Percentiles rank a stretch among this genome's conserved stretches.
Evolutionary conservation across 768 basidiomycete genomes (phyloP).

Genomic region (Sutorius australiensis): DNA sequence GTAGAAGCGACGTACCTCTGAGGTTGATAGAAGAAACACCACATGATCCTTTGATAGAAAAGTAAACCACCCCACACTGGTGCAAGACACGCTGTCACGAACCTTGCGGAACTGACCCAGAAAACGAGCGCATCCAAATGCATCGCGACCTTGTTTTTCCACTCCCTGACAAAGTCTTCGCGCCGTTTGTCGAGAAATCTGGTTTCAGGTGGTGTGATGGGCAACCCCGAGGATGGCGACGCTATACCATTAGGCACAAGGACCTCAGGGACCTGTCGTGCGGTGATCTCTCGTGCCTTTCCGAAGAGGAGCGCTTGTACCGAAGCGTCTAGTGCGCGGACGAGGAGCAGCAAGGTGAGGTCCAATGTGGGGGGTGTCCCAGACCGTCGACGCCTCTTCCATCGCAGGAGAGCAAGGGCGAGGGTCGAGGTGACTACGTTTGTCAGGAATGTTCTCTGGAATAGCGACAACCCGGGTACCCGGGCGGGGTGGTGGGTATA

Average conservation of each 20-base stretch:
- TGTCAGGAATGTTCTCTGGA: slow-evolving; percentile 55
- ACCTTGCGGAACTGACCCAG: slow-evolving; percentile 79
- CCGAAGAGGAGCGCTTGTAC: slow-evolving; percentile 49
- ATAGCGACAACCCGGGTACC: slow-evolving; percentile 31
- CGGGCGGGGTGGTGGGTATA: neutral
- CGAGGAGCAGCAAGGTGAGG: slow-evolving; percentile 62
- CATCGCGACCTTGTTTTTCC: slow-evolving; percentile 36
- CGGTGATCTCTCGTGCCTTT: slow-evolving; percentile 9
- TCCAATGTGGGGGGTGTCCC: slow-evolving; percentile 57
- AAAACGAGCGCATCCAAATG: slow-evolving; percentile 67
- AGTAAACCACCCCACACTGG: neutral
- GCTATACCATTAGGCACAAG: neutral
- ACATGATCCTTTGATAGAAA: slow-evolving; percentile 63
- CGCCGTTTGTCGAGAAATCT: slow-evolving; percentile 4
- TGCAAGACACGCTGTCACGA: slow-evolving; percentile 11
- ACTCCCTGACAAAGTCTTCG: slow-evolving; percentile 27
- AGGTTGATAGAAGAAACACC: slow-evolving; percentile 83
- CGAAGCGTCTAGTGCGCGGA: slow-evolving; percentile 63
- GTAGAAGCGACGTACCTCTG: slow-evolving; percentile 43
- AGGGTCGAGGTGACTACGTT: slow-evolving; percentile 53
- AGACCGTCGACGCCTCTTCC: slow-evolving; percentile 33
- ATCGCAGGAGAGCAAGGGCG: slow-evolving; percentile 57
- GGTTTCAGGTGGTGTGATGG: neutral
- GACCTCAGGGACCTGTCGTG: neutral
- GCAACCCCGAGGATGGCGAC: neutral